Evolutionary conservation across 805 yeast species (phyloP), one percentile per base, ranked within the genome.

Genomic region (Nakazawaea pomicola): DNA sequence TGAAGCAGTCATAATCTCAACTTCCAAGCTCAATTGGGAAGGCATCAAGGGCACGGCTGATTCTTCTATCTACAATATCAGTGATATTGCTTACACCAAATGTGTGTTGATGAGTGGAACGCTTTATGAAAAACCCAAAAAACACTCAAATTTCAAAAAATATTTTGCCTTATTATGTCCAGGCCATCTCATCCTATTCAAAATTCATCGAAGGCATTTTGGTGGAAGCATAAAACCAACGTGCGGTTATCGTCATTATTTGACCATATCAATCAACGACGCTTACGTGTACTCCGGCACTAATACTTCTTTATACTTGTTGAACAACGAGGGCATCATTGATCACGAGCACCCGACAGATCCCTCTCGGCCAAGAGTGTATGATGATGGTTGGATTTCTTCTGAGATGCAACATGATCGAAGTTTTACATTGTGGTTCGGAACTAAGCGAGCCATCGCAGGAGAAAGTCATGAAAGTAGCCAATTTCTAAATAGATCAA

Each of bases 371-470:
- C 95, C 97, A 0, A 64, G 95, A 27, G 65, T 83, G 0, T 89
- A 84, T 54, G 61, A 72, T 1, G 95, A 89, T 59, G 96, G 96
- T 0, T 83, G 95, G 88, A 74, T 70, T 48, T 82, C 95, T 2
- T 67, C 77, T 7, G 98, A 91, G 52, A 84, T 80, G 36, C 93
- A 86, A 49, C 50, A 69, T n/a, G 62, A 76, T 20, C 66, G 95
- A 37, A 78, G 93, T 47, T 89, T 91, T 52, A 85, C 93, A 0
- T 50, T 91, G 2, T 89, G 96, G 96, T 76, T 80, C 59, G 91
- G 89, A 0, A 70, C 71, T 6, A 83, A 80, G 49, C 61, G 80
- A 42, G 60, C 68, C 3, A 61, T 76, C 43, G 53, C 68, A 45
- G 36, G 33, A 40, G 29, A 28, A 12, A 16, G 32, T 47, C 29